Percentiles rank a stretch among this genome's conserved stretches.
Conservation (phyloP, 2,329 filamentous ascomycete species). For the Hortaea werneckii region DNA sequence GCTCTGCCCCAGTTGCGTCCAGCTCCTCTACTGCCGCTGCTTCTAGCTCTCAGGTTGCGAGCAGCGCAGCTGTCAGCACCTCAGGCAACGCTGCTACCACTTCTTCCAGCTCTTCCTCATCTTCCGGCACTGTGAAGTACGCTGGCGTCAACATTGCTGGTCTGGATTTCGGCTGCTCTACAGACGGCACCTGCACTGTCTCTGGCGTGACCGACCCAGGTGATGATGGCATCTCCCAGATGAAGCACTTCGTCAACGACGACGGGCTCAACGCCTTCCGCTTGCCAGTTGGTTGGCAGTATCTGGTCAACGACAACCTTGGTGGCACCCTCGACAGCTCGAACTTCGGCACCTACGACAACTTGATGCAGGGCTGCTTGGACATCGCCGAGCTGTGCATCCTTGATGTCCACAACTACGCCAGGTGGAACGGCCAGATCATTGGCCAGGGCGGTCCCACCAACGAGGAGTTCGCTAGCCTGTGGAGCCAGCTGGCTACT, state of each 20-base stretch:
- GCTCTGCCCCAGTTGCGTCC: background rate
- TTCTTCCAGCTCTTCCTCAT: slow-evolving; percentile 1
- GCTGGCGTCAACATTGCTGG: slow-evolving; percentile 25
- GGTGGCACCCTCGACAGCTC: slow-evolving; percentile 18
- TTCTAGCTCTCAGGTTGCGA: no score
- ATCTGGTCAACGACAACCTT: slow-evolving; percentile 17
- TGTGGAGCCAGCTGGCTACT: slow-evolving; percentile 48
- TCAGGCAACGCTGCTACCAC: slow-evolving; percentile 1
- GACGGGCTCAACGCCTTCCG: slow-evolving; percentile 48
- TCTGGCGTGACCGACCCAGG: slow-evolving; percentile 25
- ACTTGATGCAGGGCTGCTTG: slow-evolving; percentile 21
- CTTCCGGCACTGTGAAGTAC: slow-evolving; percentile 17
- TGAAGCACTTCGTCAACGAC: slow-evolving; percentile 48
- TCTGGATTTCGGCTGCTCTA: slow-evolving; percentile 27
- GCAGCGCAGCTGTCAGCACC: background rate
- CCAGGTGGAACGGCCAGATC: slow-evolving; percentile 49
- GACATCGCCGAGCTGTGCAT: slow-evolving; percentile 28
- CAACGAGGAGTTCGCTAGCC: slow-evolving; percentile 46
- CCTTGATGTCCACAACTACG: slow-evolving; percentile 25
- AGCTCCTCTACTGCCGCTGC: background rate
- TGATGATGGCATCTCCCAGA: slow-evolving; percentile 31
- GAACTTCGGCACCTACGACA: slow-evolving; percentile 18
- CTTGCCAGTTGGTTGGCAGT: slow-evolving; percentile 37
- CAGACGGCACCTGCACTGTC: slow-evolving; percentile 31
- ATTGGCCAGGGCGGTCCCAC: slow-evolving; percentile 56